Percentiles rank a stretch among this genome's conserved stretches.
Evolutionary conservation across 805 yeast species (phyloP).

Genomic region (Yarrowia bubula): DNA sequence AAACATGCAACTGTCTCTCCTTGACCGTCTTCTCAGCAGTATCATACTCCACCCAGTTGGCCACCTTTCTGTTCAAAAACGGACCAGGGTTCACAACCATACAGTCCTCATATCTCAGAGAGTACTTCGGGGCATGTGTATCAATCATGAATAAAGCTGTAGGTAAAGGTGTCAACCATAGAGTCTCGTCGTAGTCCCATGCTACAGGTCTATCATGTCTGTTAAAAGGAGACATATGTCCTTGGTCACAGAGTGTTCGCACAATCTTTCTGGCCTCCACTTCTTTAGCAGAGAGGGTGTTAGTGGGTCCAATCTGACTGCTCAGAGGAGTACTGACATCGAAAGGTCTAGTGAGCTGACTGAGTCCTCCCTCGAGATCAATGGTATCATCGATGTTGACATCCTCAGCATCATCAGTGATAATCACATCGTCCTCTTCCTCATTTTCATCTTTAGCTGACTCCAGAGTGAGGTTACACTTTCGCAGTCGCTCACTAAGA

Average conservation of each 20-base stretch:
- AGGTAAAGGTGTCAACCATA: constrained; percentile 79
- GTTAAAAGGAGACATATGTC: constrained; percentile 79
- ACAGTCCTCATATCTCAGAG: constrained; percentile 79
- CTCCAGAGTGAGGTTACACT: constrained; percentile 63
- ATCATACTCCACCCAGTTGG: constrained; percentile 70
- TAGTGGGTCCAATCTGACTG: constrained; percentile 14
- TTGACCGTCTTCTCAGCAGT: constrained; percentile 55
- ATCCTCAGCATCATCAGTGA: neutral
- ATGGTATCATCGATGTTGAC: neutral
- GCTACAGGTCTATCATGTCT: constrained; percentile 57
- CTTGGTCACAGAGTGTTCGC: constrained; percentile 83
- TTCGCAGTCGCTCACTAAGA: constrained; percentile 62
- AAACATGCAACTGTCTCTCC: constrained; percentile 32
- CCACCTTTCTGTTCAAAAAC: constrained; percentile 46
- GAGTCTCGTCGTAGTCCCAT: constrained; percentile 66
- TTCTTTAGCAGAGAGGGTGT: constrained; percentile 33
- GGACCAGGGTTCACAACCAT: constrained; percentile 70
- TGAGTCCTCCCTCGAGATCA: neutral
- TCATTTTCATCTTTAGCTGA: constrained; percentile 37
- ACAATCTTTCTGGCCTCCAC: constrained; percentile 52
- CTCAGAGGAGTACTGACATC: constrained; percentile 6
- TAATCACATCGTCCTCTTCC: constrained; percentile 33
- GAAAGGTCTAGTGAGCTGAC: neutral
- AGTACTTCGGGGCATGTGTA: constrained; percentile 65
- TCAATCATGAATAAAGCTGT: constrained; percentile 62